phyloP scores from a whole-genome alignment of 768 basidiomycete genomes.

The Trametes cubensis region DNA sequence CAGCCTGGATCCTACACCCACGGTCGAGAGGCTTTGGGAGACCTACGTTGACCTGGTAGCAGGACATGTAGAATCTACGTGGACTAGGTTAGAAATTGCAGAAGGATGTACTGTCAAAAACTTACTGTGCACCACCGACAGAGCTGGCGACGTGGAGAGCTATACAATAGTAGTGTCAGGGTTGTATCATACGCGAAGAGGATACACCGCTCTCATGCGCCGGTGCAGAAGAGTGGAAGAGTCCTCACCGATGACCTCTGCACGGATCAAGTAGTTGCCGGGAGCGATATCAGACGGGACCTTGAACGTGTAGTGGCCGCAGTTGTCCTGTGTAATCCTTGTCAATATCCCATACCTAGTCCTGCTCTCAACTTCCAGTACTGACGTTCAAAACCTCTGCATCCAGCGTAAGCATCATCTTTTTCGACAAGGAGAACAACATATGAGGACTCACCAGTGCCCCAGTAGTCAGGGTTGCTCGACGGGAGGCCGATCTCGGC shows the following conservation, averaged over 20 bases:
- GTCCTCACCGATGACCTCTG: slow-evolving; percentile 52
- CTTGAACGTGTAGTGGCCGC: slow-evolving; percentile 56
- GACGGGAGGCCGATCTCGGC: slow-evolving; percentile 52
- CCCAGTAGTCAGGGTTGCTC: slow-evolving; percentile 51
- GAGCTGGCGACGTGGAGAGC: slow-evolving; percentile 56
- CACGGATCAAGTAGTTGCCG: slow-evolving; percentile 52
- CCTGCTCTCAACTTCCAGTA: background rate
- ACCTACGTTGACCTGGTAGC: slow-evolving; percentile 44
- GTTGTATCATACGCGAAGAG: background rate
- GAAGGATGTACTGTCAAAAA: background rate
- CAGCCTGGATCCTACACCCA: background rate
- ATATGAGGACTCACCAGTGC: slow-evolving; percentile 29
- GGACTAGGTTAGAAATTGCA: background rate
- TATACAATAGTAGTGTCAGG: slow-evolving; percentile 12
- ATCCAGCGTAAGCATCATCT: background rate
- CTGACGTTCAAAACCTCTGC: slow-evolving; percentile 40
- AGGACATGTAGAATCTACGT: slow-evolving; percentile 48
- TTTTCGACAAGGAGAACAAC: background rate
- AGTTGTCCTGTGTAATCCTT: slow-evolving; percentile 45
- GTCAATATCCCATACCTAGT: background rate
- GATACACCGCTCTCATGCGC: too few species aligned
- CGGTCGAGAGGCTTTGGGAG: background rate
- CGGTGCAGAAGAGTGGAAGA: background rate
- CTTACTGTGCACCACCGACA: slow-evolving; percentile 44
- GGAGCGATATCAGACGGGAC: slow-evolving; percentile 45